phyloP scores from a whole-genome alignment of 176 grass and related monocot species.

The Dendrocalamus sinicus region DNA sequence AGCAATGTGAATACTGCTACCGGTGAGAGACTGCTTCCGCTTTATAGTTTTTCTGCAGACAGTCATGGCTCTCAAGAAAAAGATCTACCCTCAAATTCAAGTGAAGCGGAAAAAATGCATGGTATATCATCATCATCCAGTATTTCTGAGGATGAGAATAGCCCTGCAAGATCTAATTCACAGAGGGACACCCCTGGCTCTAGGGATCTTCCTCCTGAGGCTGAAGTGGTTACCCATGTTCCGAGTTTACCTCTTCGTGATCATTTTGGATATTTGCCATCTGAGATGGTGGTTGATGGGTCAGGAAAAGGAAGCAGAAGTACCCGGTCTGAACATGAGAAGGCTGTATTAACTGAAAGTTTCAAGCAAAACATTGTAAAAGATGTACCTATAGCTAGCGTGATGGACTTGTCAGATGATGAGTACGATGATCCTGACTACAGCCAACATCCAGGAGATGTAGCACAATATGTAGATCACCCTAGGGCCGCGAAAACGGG shows the following conservation, averaged over 20 bases:
- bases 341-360: slow-evolving; percentile 64
- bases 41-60: slow-evolving; percentile 72
- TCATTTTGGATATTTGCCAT: slow-evolving; percentile 65
- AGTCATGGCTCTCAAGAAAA: slow-evolving; percentile 64
- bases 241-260: slow-evolving; percentile 81
- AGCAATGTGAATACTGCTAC: slow-evolving; percentile 31
- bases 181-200: slow-evolving; percentile 58
- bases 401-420: slow-evolving; percentile 76
- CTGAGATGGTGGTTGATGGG: slow-evolving; percentile 60
- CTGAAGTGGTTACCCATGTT: slow-evolving; percentile 57
- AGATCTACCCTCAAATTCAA: slow-evolving; percentile 57
- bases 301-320: slow-evolving; percentile 82
- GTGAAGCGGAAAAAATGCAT: slow-evolving; percentile 60
- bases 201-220: slow-evolving; percentile 51
- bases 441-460: slow-evolving; percentile 62
- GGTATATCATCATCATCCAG: slow-evolving; percentile 61
- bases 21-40: slow-evolving; percentile 59
- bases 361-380: slow-evolving; percentile 88
- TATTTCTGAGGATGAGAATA: slow-evolving; percentile 65
- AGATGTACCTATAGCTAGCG: slow-evolving; percentile 72
- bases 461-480: slow-evolving; percentile 40
- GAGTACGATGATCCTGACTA: slow-evolving; percentile 65
- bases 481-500: slow-evolving; percentile 51
- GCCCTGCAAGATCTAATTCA: slow-evolving; percentile 56
- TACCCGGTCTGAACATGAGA: slow-evolving; percentile 88